Percentiles rank a stretch among this genome's conserved stretches.
Conservation (phyloP, 306 rosid species). For the Trifolium dubium region DNA sequence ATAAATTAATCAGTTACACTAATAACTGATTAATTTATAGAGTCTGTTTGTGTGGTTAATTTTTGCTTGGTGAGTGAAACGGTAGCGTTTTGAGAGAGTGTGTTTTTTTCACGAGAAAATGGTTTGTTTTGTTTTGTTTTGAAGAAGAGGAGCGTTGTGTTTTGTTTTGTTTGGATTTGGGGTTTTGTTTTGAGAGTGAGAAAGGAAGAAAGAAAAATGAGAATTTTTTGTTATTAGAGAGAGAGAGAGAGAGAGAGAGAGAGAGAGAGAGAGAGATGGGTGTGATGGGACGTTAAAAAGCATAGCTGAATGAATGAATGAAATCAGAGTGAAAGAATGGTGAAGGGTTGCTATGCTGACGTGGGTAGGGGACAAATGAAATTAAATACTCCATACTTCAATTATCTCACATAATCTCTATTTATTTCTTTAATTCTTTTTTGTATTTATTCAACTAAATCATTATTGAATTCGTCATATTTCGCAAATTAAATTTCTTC, state of each 20-base stretch:
- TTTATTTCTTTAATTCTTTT: background rate
- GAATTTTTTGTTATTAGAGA: conserved; percentile 15
- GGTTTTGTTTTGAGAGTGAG: conserved; percentile 20
- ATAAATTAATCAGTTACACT: background rate
- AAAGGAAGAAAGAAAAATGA: background rate
- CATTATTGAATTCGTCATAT: background rate
- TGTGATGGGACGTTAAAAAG: conserved; percentile 86
- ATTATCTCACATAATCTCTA: background rate
- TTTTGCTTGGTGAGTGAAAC: background rate
- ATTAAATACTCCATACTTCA: background rate
- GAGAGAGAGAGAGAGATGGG: conserved; percentile 25
- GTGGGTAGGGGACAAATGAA: background rate
- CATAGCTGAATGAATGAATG: conserved; percentile 68
- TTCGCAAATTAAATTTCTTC: too few species aligned
- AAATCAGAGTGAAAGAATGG: conserved; percentile 29
- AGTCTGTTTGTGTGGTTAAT: background rate
- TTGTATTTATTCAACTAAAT: background rate
- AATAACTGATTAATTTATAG: background rate
- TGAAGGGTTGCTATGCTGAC: conserved; percentile 34
- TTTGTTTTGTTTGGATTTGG: conserved; percentile 24
- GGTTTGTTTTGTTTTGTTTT: conserved; percentile 36
- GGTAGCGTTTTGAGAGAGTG: background rate
- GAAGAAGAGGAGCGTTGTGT: conserved; percentile 19
- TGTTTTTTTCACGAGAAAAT: conserved; percentile 33
- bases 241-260: conserved; percentile 28